A percentile compares a stretch with the other conserved stretches of the same genome.
phyloP scores from a whole-genome alignment of 768 basidiomycete genomes.

The Xerocomellus amylosporus region DNA sequence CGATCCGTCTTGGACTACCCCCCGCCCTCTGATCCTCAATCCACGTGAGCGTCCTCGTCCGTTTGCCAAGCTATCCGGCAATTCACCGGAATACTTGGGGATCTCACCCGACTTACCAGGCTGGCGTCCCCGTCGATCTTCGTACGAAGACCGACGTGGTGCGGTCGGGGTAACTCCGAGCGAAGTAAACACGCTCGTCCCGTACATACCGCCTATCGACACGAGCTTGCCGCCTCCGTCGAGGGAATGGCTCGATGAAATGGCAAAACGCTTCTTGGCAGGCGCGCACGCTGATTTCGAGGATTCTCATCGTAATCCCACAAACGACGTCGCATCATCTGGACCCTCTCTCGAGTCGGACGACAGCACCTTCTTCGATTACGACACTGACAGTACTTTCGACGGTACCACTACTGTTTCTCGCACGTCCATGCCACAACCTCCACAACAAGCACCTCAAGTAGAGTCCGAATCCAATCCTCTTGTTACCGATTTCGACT shows the following conservation, averaged over 20 bases:
- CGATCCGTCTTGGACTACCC: constrained; percentile 11
- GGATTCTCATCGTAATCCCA: background rate
- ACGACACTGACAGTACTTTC: constrained; percentile 23
- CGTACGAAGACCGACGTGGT: constrained; percentile 26
- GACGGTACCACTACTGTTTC: background rate
- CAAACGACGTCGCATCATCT: background rate
- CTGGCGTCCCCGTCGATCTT: constrained; percentile 25
- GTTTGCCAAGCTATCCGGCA: constrained; percentile 4
- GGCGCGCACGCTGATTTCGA: constrained; percentile 14
- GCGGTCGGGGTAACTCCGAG: constrained; percentile 22
- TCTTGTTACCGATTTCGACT: constrained; percentile 8
- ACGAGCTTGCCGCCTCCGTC: constrained; percentile 15
- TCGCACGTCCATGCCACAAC: background rate
- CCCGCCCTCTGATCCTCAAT: constrained; percentile 10
- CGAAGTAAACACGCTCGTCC: constrained; percentile 28
- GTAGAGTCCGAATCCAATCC: constrained; percentile 5
- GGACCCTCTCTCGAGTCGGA: background rate
- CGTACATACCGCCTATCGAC: constrained; percentile 24
- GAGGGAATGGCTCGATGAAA: constrained; percentile 18
- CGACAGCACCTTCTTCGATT: constrained; percentile 17
- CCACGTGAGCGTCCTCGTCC: constrained; percentile 19
- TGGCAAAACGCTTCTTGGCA: constrained; percentile 15
- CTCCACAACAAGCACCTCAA: background rate
- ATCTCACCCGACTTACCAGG: constrained; percentile 21
- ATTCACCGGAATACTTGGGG: constrained; percentile 25